phyloP scores from a whole-genome alignment of 495 filamentous ascomycete genomes.

The Entonaema liquescens region DNA sequence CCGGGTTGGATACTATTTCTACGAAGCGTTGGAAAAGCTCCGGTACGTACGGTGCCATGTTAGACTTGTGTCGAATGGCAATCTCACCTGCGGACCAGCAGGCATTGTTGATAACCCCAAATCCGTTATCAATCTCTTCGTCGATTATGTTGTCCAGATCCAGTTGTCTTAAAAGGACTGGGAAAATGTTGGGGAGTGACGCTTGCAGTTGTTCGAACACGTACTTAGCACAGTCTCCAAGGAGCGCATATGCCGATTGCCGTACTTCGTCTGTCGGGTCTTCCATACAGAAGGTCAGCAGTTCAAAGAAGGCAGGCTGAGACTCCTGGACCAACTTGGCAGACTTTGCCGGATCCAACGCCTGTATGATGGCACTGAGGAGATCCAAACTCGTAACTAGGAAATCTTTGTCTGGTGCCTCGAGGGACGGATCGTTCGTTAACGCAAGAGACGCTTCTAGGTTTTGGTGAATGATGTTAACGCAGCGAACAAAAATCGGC shows the following conservation, averaged over 20 bases:
- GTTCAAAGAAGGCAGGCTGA: slow-evolving; percentile 85
- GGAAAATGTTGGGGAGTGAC: slow-evolving; percentile 75
- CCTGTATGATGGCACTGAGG: slow-evolving; percentile 92
- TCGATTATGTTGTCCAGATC: slow-evolving; percentile 79
- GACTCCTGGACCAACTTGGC: slow-evolving; percentile 76
- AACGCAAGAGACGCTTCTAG: slow-evolving; percentile 77
- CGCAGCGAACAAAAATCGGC: slow-evolving; percentile 85
- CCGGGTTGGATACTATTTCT: slow-evolving; percentile 80
- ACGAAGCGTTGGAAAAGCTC: slow-evolving; percentile 77
- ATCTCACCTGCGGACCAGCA: slow-evolving; percentile 98
- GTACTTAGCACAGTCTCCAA: slow-evolving; percentile 96
- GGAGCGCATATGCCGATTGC: slow-evolving; percentile 93
- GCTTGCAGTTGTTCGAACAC: slow-evolving; percentile 85
- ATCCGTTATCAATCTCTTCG: slow-evolving; percentile 78
- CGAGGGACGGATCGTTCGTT: slow-evolving; percentile 68
- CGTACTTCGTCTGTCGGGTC: slow-evolving; percentile 91
- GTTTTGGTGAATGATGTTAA: slow-evolving; percentile 89
- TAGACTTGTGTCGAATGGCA: slow-evolving; percentile 75
- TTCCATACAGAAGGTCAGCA: slow-evolving; percentile 91
- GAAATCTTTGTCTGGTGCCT: slow-evolving; percentile 96
- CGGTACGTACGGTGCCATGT: slow-evolving; percentile 79
- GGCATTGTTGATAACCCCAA: slow-evolving; percentile 95
- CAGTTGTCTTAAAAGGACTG: slow-evolving; percentile 83
- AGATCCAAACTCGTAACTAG: slow-evolving; percentile 95
- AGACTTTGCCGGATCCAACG: slow-evolving; percentile 77